Evolutionary conservation across 768 basidiomycete species (phyloP).

Genomic region (Leccinum longicurvipes): DNA sequence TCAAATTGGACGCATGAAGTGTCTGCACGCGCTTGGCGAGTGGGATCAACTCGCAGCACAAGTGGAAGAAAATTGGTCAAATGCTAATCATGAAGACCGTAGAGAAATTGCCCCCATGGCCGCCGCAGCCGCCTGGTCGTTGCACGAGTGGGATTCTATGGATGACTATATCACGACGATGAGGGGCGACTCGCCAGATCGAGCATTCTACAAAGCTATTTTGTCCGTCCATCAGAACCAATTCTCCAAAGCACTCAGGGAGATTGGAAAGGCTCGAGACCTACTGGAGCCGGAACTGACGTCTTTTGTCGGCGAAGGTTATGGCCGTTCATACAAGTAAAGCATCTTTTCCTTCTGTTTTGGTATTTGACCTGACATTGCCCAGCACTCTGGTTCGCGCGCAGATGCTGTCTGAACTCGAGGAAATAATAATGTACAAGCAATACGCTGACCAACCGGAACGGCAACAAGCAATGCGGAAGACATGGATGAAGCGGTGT

Average conservation of each 20-base stretch:
- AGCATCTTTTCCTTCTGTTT: slow-evolving; percentile 20
- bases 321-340: slow-evolving; percentile 96
- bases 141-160: slow-evolving; percentile 98
- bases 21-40: slow-evolving; percentile 94
- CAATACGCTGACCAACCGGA: slow-evolving; percentile 92
- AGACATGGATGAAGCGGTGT: slow-evolving; percentile 97
- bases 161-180: slow-evolving; percentile 94
- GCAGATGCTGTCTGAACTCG: slow-evolving; percentile 96
- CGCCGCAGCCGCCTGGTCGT: slow-evolving; percentile 94
- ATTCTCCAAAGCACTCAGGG: slow-evolving; percentile 83
- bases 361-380: slow-evolving; percentile 12
- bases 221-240: slow-evolving; percentile 95
- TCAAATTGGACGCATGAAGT: slow-evolving; percentile 90
- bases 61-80: slow-evolving; percentile 86
- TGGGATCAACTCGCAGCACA: slow-evolving; percentile 89
- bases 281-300: slow-evolving; percentile 87
- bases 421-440: slow-evolving; percentile 96
- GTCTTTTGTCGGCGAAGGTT: slow-evolving; percentile 91
- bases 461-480: slow-evolving; percentile 83
- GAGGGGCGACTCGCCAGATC: slow-evolving; percentile 89
- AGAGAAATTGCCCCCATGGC: slow-evolving; percentile 95
- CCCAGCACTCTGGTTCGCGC: slow-evolving; percentile 90
- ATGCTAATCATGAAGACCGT: slow-evolving; percentile 77
- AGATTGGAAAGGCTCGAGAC: slow-evolving; percentile 92
- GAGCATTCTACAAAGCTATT: slow-evolving; percentile 95